These are phyloP conservation scores for Malus sylvestris DNA, from an alignment of 306 rosid species.

Conservation along the genomic window DNA sequence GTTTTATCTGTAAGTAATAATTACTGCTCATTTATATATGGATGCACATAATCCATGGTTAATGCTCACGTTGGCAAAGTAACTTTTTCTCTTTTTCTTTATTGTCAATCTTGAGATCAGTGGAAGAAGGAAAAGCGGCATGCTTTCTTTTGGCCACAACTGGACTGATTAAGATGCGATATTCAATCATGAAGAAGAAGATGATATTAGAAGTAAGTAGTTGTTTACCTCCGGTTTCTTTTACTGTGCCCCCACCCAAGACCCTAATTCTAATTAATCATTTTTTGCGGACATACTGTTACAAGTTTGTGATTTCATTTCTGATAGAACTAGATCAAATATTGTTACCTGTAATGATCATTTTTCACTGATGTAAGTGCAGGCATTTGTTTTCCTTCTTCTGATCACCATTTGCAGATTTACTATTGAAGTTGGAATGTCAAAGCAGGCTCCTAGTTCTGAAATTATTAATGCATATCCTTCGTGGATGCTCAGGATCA, in stretches of 20 bases:
- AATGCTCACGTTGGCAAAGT: conserved; percentile 15
- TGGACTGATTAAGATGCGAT: conserved; percentile 60
- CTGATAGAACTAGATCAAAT: background rate
- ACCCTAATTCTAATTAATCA: background rate
- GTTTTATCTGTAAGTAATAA: conserved; percentile 75
- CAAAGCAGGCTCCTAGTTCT: conserved; percentile 83
- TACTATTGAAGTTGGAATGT: conserved; percentile 71
- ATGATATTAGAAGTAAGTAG: conserved; percentile 55
- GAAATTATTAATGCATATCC: conserved; percentile 53
- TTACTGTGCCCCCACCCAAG: background rate
- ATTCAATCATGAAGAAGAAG: conserved; percentile 49
- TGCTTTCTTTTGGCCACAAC: conserved; percentile 89
- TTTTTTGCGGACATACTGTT: background rate
- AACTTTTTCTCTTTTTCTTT: conserved; percentile 6
- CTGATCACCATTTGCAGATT: conserved; percentile 72
- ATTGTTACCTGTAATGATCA: conserved; percentile 11
- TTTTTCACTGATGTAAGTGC: conserved; percentile 23
- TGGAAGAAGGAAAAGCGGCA: conserved; percentile 97
- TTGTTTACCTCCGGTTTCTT: conserved; percentile 14
- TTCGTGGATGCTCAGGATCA: conserved; percentile 58
- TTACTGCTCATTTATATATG: background rate
- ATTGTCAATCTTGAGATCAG: conserved; percentile 39
- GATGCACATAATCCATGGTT: background rate
- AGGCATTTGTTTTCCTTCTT: conserved; percentile 76
- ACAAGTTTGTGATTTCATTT: background rate